These are phyloP conservation scores for Aegle marmelos DNA, from an alignment of 345 rosid species.

Conservation along the genomic window DNA sequence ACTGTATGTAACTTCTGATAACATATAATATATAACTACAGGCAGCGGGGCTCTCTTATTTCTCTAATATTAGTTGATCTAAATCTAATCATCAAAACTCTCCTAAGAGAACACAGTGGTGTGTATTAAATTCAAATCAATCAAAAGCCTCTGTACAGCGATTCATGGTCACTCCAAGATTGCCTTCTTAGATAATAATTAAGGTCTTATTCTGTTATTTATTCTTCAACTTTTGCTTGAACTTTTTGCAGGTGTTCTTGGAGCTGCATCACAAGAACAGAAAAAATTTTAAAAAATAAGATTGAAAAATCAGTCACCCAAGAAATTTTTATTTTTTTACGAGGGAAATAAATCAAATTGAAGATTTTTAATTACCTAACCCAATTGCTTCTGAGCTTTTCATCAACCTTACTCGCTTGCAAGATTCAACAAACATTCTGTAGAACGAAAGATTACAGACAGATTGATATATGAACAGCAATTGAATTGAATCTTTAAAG, in stretches of 20 bases:
- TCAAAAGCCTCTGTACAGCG: slow-evolving; percentile 33
- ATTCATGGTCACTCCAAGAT: neutral
- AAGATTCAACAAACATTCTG: slow-evolving; percentile 72
- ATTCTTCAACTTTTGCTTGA: slow-evolving; percentile 29
- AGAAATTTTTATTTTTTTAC: neutral
- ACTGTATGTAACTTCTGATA: neutral
- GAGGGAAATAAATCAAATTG: neutral
- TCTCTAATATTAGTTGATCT: neutral
- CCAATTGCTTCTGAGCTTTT: slow-evolving; percentile 52
- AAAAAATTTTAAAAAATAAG: neutral
- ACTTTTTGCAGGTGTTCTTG: slow-evolving; percentile 32
- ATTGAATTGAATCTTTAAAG: neutral
- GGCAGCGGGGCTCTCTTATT: slow-evolving; percentile 5
- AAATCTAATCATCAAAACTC: slow-evolving; percentile 14
- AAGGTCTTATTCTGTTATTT: neutral
- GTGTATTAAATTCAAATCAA: neutral
- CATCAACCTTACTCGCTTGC: slow-evolving; percentile 71
- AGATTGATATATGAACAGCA: neutral
- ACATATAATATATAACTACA: slow-evolving; percentile 3
- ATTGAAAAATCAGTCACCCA: neutral
- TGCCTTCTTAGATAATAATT: too few species aligned
- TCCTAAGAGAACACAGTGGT: too few species aligned
- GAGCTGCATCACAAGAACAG: slow-evolving; percentile 19
- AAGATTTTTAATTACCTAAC: slow-evolving; percentile 22
- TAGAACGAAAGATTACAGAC: neutral